phyloP scores from a whole-genome alignment of 2,329 filamentous ascomycete species.

The Aureobasidium subglaciale region DNA sequence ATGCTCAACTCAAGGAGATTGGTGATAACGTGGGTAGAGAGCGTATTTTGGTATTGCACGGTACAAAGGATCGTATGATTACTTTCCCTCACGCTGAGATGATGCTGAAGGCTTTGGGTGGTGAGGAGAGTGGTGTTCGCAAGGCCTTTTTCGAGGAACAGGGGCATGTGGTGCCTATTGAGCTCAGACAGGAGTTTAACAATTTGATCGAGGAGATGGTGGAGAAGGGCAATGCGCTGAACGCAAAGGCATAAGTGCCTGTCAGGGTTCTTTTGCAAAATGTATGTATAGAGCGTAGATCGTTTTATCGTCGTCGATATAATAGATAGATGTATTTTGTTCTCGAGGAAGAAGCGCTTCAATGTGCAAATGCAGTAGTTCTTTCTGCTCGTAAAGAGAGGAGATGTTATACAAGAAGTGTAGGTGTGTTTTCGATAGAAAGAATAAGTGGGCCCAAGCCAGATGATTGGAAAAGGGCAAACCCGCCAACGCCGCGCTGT shows the following conservation, averaged over 20 bases:
- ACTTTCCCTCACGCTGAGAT: conserved; percentile 61
- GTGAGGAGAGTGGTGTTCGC: conserved; percentile 42
- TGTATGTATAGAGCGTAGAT: too few relatives aligned
- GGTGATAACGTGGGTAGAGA: conserved; percentile 63
- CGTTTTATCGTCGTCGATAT: too few relatives aligned
- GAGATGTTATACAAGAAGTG: conserved; percentile 1
- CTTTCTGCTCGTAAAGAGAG: background rate
- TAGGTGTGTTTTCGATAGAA: too few relatives aligned
- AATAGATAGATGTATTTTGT: background rate
- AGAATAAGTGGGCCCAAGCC: too few relatives aligned
- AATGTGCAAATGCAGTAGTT: background rate
- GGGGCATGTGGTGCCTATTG: conserved; percentile 69
- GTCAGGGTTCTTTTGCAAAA: too few relatives aligned
- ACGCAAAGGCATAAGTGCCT: conserved; percentile 33
- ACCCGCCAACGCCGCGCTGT: conserved; percentile 8
- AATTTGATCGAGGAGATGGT: conserved; percentile 53
- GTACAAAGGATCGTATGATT: conserved; percentile 71
- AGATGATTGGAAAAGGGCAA: background rate
- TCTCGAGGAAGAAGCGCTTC: background rate
- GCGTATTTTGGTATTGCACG: conserved; percentile 71
- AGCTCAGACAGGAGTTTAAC: conserved; percentile 65
- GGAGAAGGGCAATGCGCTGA: conserved; percentile 39
- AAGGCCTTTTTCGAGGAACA: conserved; percentile 60
- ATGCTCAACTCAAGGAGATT: conserved; percentile 57
- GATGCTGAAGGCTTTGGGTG: conserved; percentile 61